Evolutionary conservation across 208 protist genomes (phyloP).

Genomic region (Crithidia thermophila): DNA sequence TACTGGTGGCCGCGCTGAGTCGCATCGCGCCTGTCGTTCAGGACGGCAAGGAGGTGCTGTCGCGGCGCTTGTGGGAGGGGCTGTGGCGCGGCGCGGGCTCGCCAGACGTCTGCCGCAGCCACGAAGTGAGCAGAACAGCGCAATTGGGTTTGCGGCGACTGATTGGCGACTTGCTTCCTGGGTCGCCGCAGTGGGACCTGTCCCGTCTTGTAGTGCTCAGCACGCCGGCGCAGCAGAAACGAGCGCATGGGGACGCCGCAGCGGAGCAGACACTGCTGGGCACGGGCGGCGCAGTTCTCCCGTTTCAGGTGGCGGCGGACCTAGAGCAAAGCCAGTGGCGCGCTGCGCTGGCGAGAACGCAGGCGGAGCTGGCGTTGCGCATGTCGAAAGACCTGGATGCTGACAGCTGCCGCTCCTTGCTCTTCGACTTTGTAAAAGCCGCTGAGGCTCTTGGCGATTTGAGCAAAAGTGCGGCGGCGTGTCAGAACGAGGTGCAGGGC

Average conservation of each 20-base stretch:
- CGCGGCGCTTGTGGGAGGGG: slow-evolving; percentile 29
- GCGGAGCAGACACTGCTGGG: neutral
- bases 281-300: neutral
- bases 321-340: slow-evolving; percentile 21
- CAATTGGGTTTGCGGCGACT: slow-evolving; percentile 7
- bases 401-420: slow-evolving; percentile 25
- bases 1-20: slow-evolving; percentile 6
- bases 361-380: slow-evolving; percentile 13
- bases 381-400: slow-evolving; percentile 1
- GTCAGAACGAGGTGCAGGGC: neutral
- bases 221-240: neutral
- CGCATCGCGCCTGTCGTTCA: neutral
- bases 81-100: slow-evolving; percentile 25
- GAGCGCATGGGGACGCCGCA: neutral
- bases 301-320: neutral
- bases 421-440: slow-evolving; percentile 32
- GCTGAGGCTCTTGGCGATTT: slow-evolving; percentile 1
- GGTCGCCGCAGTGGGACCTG: slow-evolving; percentile 26
- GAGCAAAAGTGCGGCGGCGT: neutral
- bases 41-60: slow-evolving; percentile 4
- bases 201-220: slow-evolving; percentile 23
- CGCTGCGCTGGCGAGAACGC: slow-evolving; percentile 13
- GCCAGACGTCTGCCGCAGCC: slow-evolving; percentile 3
- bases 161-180: neutral
- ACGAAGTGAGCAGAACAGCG: neutral